These are phyloP conservation scores for Clonostachys byssicola DNA, from an alignment of 2,329 filamentous ascomycete species.

Conservation along the genomic window DNA sequence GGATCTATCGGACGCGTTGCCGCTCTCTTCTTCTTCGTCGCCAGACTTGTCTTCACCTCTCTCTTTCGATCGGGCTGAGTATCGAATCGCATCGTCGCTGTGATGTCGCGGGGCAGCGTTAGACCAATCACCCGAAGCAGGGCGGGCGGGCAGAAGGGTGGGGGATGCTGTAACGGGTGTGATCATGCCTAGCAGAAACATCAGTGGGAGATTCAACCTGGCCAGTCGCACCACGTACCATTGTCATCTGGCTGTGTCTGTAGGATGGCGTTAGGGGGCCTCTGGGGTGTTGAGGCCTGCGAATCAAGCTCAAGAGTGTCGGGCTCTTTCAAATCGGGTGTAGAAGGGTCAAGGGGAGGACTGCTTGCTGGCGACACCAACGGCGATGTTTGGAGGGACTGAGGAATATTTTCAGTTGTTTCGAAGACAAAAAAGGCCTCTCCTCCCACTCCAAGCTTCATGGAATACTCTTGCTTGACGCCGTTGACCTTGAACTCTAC, in stretches of 20 bases:
- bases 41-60: slow-evolving; percentile 4
- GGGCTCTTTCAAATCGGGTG: slow-evolving; percentile 55
- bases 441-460: slow-evolving; percentile 96
- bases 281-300: slow-evolving; percentile 22
- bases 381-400: slow-evolving; percentile 89
- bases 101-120: slow-evolving; percentile 36
- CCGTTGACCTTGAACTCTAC: slow-evolving; percentile 97
- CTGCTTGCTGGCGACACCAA: slow-evolving; percentile 86
- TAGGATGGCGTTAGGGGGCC: slow-evolving; percentile 41
- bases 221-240: slow-evolving; percentile 14
- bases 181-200: slow-evolving; percentile 31
- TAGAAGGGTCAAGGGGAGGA: slow-evolving; percentile 53
- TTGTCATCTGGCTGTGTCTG: slow-evolving; percentile 16
- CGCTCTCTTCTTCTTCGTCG: slow-evolving; percentile 25
- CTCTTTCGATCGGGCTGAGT: slow-evolving; percentile 31
- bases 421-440: slow-evolving; percentile 99
- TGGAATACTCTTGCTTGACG: slow-evolving; percentile 85
- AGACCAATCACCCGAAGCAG: slow-evolving; percentile 47
- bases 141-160: slow-evolving; percentile 38
- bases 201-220: neutral
- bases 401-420: slow-evolving; percentile 87
- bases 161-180: slow-evolving; percentile 52
- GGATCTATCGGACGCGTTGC: slow-evolving; percentile 51
- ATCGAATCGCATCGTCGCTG: slow-evolving; percentile 51
- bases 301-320: slow-evolving; percentile 65